Evolutionary conservation across 2,329 filamentous ascomycete species (phyloP).

Genomic region (Alternaria rosae): DNA sequence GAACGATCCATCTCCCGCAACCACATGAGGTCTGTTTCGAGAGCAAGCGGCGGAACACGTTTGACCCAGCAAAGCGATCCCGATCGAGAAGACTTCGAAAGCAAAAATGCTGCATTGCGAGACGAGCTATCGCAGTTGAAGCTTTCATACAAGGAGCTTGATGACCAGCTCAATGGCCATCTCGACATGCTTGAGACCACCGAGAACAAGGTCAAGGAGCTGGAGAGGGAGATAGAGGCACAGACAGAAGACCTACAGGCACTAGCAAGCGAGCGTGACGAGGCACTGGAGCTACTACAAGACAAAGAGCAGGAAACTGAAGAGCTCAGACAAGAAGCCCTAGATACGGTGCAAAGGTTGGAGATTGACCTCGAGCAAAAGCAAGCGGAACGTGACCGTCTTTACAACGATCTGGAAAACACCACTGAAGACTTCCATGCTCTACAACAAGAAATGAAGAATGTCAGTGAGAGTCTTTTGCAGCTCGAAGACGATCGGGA

Average conservation of each 20-base stretch:
- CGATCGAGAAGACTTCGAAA: constrained; percentile 79
- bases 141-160: constrained; percentile 87
- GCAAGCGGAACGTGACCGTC: constrained; percentile 71
- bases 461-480: constrained; percentile 85
- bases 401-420: constrained; percentile 76
- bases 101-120: constrained; percentile 79
- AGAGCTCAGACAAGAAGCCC: constrained; percentile 63
- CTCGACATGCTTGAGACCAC: constrained; percentile 77
- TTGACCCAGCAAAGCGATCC: constrained; percentile 73
- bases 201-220: constrained; percentile 65
- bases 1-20: constrained; percentile 93
- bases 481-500: constrained; percentile 89
- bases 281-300: constrained; percentile 77
- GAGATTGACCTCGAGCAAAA: constrained; percentile 75
- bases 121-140: constrained; percentile 88
- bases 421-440: constrained; percentile 87
- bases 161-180: constrained; percentile 80
- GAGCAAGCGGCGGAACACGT: constrained; percentile 66
- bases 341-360: constrained; percentile 65
- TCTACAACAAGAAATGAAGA: constrained; percentile 93
- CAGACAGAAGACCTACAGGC: constrained; percentile 80
- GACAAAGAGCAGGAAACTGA: constrained; percentile 64
- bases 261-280: constrained; percentile 84
- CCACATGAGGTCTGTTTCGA: constrained; percentile 75
- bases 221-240: constrained; percentile 83